Percentiles rank a stretch among this genome's conserved stretches.
phyloP scores from a whole-genome alignment of 768 basidiomycete species.

The Rhodotorula paludigena region DNA sequence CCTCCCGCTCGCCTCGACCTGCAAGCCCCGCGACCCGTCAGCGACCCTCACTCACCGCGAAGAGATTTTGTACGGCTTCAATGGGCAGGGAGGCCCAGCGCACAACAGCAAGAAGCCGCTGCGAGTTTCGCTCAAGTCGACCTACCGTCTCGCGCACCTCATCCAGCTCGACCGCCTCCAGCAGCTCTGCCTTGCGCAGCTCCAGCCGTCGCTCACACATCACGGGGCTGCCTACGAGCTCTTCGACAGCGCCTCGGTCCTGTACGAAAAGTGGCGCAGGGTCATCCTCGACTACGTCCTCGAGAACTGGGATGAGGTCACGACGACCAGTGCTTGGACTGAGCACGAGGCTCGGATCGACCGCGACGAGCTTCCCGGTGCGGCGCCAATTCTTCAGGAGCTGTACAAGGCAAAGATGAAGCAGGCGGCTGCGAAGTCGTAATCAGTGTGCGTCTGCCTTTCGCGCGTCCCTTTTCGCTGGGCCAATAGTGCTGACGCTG shows the following conservation, averaged over 20 bases:
- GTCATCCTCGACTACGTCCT: background rate
- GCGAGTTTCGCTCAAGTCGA: slow-evolving; percentile 2
- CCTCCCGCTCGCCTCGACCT: background rate
- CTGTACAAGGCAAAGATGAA: no score
- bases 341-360: background rate
- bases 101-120: background rate
- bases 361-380: background rate
- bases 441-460: no score
- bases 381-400: background rate
- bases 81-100: background rate
- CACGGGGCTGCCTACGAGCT: background rate
- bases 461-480: no score
- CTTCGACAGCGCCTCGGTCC: background rate
- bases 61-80: background rate
- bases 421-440: no score
- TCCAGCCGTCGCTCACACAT: background rate
- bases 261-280: background rate
- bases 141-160: slow-evolving; percentile 19
- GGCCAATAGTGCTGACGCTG: no score
- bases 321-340: background rate
- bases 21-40: background rate
- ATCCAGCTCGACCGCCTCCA: no score
- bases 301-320: background rate
- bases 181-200: no score
- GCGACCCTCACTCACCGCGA: no score